Conservation (phyloP, 2,329 filamentous ascomycete species). For the Aspergillus flavus region DNA sequence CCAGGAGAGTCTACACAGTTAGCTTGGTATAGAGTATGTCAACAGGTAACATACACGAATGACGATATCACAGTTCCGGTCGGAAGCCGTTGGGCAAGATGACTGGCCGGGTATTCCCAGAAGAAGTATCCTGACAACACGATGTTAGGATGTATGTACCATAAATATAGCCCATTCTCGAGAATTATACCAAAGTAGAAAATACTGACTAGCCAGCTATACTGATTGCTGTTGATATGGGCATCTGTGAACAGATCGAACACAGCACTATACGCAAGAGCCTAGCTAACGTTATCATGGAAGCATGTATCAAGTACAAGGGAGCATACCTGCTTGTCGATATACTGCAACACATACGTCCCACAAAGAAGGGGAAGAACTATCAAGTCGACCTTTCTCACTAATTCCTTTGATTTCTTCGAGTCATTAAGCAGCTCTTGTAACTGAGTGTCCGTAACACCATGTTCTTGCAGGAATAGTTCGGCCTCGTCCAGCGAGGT, state of each 20-base stretch:
- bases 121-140: slow-evolving; percentile 34
- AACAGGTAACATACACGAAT: slow-evolving; percentile 10
- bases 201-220: slow-evolving; percentile 58
- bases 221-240: slow-evolving; percentile 45
- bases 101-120: slow-evolving; percentile 48
- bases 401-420: slow-evolving; percentile 30
- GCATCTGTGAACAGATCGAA: slow-evolving; percentile 58
- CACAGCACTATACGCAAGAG: slow-evolving; percentile 57
- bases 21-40: neutral
- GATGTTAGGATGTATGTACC: neutral
- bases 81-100: slow-evolving; percentile 33
- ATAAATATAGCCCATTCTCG: neutral
- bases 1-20: slow-evolving; percentile 38
- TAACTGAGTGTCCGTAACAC: slow-evolving; percentile 47
- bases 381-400: slow-evolving; percentile 52
- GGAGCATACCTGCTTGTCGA: slow-evolving; percentile 51
- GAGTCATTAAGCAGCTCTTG: slow-evolving; percentile 51
- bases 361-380: slow-evolving; percentile 54
- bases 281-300: slow-evolving; percentile 40
- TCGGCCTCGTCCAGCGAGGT: slow-evolving; percentile 52
- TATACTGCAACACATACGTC: slow-evolving; percentile 52
- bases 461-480: slow-evolving; percentile 53
- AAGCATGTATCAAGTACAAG: neutral
- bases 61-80: slow-evolving; percentile 21
- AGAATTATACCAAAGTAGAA: slow-evolving; percentile 54